phyloP scores from a whole-genome alignment of 331 rosid genomes.

The Stylosanthes scabra region DNA sequence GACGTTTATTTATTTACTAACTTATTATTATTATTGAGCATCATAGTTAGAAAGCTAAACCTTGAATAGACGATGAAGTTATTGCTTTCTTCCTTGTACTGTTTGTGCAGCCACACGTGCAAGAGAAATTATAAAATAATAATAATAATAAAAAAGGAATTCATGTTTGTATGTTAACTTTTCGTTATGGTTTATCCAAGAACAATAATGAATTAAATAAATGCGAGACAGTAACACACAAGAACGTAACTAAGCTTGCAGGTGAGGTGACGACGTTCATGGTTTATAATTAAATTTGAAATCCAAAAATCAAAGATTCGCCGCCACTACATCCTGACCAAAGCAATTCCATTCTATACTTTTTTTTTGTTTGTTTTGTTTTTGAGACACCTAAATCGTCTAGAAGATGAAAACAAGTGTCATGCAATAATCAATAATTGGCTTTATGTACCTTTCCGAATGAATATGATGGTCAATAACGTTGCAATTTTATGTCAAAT shows the following conservation, averaged over 20 bases:
- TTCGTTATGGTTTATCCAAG: too few species aligned
- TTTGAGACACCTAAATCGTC: too few species aligned
- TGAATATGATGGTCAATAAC: too few species aligned
- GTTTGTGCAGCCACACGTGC: slow-evolving; percentile 10
- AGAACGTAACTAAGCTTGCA: not conserved
- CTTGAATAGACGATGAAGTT: not conserved
- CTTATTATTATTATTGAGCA: not conserved
- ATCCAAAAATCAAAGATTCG: not conserved
- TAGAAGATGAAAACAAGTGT: too few species aligned
- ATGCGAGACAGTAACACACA: not conserved
- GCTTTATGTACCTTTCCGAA: too few species aligned
- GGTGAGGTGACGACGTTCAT: too few species aligned
- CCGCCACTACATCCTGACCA: not conserved
- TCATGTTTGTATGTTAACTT: not conserved
- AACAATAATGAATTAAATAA: not conserved
- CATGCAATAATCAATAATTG: too few species aligned
- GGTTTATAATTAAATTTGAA: too few species aligned
- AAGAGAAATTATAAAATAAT: not conserved
- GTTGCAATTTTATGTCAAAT: too few species aligned
- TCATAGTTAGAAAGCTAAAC: not conserved
- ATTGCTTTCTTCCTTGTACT: not conserved
- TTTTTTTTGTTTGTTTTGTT: too few species aligned
- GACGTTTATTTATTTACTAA: too few species aligned
- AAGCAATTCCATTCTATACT: not conserved
- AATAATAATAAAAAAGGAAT: not conserved